Evolutionary conservation across 2,329 filamentous ascomycete genomes (phyloP).

Genomic region (Exophiala oligosperma): DNA sequence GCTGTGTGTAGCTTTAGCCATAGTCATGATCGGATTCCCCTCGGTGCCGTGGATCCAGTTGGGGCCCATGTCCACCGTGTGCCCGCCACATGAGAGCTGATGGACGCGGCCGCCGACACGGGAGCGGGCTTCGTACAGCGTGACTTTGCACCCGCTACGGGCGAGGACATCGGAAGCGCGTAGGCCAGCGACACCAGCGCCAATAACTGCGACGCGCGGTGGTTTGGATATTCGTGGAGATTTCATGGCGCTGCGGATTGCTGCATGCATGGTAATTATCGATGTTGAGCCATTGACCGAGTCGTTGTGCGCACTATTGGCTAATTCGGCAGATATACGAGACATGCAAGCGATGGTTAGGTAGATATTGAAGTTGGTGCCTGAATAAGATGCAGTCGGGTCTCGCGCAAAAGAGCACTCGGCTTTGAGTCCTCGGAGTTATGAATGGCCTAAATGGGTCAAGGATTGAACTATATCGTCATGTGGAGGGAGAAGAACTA

Average conservation of each 20-base stretch:
- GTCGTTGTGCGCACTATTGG: conserved; percentile 16
- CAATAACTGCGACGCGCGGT: conserved; percentile 59
- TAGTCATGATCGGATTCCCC: conserved; percentile 58
- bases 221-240: conserved; percentile 36
- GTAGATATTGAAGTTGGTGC: neutral
- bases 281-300: neutral
- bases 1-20: conserved; percentile 57
- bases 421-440: neutral
- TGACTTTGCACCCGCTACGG: conserved; percentile 57
- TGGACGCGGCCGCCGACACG: conserved; percentile 60
- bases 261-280: neutral
- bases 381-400: neutral
- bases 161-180: conserved; percentile 60
- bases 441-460: no score
- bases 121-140: conserved; percentile 60
- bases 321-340: conserved; percentile 23
- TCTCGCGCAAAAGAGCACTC: neutral
- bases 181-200: conserved; percentile 61
- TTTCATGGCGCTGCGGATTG: conserved; percentile 8
- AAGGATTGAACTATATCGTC: no score
- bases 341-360: conserved; percentile 12
- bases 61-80: conserved; percentile 61
- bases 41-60: conserved; percentile 67
- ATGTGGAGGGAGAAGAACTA: no score
- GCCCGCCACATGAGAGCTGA: conserved; percentile 49